Percentiles rank a stretch among this genome's conserved stretches.
These are phyloP conservation scores for Daldinia decipiens DNA, from an alignment of 495 filamentous ascomycete genomes.

Conservation along the genomic window DNA sequence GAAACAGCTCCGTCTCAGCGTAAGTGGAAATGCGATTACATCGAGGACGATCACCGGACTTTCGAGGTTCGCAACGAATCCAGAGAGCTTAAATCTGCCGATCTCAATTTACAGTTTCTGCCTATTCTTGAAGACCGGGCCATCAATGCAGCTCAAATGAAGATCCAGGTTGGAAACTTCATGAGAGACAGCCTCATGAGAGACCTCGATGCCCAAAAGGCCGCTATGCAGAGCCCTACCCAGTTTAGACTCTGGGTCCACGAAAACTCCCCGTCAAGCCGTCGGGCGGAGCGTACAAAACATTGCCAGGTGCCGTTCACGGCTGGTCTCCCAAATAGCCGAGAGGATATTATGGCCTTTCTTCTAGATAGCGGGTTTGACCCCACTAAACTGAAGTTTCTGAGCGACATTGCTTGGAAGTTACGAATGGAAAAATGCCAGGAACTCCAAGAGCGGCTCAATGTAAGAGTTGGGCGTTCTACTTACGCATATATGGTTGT, in stretches of 20 bases:
- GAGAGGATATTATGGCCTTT: constrained; percentile 62
- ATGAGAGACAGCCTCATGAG: constrained; percentile 67
- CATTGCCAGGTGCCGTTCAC: constrained; percentile 54
- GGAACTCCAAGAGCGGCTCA: constrained; percentile 68
- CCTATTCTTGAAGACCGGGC: constrained; percentile 78
- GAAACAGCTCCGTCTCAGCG: constrained; percentile 80
- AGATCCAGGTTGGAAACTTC: constrained; percentile 65
- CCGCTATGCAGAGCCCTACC: constrained; percentile 61
- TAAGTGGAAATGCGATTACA: constrained; percentile 74
- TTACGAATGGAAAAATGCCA: constrained; percentile 66
- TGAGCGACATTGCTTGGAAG: constrained; percentile 66
- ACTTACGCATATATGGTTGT: constrained; percentile 83
- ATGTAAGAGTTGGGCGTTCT: constrained; percentile 77
- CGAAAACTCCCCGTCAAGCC: constrained; percentile 49
- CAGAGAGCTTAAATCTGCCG: constrained; percentile 67
- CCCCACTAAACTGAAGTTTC: constrained; percentile 65
- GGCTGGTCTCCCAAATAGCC: constrained; percentile 63
- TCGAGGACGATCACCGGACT: constrained; percentile 63
- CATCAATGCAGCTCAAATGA: constrained; percentile 59
- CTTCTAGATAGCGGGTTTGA: constrained; percentile 74
- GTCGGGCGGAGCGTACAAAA: constrained; percentile 48
- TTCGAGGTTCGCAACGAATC: constrained; percentile 78
- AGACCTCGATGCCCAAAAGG: constrained; percentile 69
- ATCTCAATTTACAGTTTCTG: constrained; percentile 81
- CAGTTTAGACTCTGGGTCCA: constrained; percentile 68